These are phyloP conservation scores for Flaveria robusta DNA, from an alignment of 129 eudicot genomes.

Conservation along the genomic window DNA sequence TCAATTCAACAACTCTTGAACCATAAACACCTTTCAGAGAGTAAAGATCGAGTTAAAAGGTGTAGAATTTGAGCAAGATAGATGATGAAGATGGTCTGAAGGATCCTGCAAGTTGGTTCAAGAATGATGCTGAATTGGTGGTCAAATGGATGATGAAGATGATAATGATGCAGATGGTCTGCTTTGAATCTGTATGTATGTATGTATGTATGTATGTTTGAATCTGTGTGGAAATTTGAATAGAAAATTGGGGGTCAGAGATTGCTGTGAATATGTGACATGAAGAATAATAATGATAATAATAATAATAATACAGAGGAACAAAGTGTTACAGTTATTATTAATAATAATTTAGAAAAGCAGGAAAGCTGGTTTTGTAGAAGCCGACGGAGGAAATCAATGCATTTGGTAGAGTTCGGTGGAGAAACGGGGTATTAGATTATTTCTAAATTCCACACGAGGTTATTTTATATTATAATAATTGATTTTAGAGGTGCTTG, in stretches of 20 bases:
- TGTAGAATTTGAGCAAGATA: neutral
- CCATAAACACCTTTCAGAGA: neutral
- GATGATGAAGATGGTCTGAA: neutral
- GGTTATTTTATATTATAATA: too few relatives aligned
- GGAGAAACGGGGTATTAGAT: too few relatives aligned
- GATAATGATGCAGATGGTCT: conserved; percentile 7
- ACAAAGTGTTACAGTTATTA: conserved; percentile 13
- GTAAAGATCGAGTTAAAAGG: neutral
- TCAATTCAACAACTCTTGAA: neutral
- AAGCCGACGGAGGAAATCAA: conserved; percentile 4
- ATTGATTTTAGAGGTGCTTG: too few relatives aligned
- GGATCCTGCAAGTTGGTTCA: neutral
- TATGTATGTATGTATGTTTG: too few relatives aligned
- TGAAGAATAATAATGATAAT: conserved; percentile 5
- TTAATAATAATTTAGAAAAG: neutral
- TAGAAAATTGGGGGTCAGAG: conserved; percentile 24
- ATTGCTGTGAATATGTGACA: conserved; percentile 21
- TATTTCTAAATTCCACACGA: too few relatives aligned
- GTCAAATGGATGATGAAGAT: conserved; percentile 10
- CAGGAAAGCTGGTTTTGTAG: neutral
- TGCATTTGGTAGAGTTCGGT: conserved; percentile 6
- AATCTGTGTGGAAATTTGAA: conserved; percentile 14
- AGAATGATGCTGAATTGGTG: neutral
- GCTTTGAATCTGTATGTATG: neutral
- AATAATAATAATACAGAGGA: neutral